Evolutionary conservation across 164 flowering plant genomes (phyloP), one percentile per base, ranked within the genome.

Genomic region (Nelumbo lutea): DNA sequence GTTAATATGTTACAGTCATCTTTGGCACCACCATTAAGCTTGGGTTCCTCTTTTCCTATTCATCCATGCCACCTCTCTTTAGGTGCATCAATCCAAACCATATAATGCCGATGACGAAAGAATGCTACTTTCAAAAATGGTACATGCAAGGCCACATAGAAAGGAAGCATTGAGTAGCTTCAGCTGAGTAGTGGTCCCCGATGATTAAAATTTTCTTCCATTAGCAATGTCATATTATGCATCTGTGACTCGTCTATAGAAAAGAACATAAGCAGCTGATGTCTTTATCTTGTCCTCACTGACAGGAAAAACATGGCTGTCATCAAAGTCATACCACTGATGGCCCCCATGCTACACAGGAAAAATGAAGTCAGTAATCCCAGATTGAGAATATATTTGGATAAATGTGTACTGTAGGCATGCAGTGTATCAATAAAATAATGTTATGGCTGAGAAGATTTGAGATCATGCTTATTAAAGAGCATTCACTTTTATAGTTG

Each of bases 211-310:
- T 14, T 53, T 9, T 15, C 38, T 66, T 61, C 43, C 14, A 51
- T 42, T 11, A 46, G 56, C 46, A 39, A 15, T 10, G 38, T 43
- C 7, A 42, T 40, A 59, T 76, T 71, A 78, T 61, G 59, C 80
- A 64, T 86, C 85, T 51, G 73, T 68, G 44, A 88, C 80, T 83
- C 97, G 88, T 79, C 90, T 78, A 79, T 90, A 93, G 83, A 93
- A 93, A 67, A 93, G 90, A 74, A 93, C 92, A 81, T 93, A 93
- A 51, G 96, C 96, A 57, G 97, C 98, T 0, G 98, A 84, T n/a
- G 93, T 80, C 75, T 87, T 93, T 48, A 93, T 83, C 75, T 82
- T 84, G 62, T 88, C 94, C 78, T 74, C 87, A 71, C 75, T 76
- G 68, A 90, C 79, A 9, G 89, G 87, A 67, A 46, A 70, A 64